Conservation (phyloP, 1,284 basidiomycete genomes). For the Peniophora sp. region DNA sequence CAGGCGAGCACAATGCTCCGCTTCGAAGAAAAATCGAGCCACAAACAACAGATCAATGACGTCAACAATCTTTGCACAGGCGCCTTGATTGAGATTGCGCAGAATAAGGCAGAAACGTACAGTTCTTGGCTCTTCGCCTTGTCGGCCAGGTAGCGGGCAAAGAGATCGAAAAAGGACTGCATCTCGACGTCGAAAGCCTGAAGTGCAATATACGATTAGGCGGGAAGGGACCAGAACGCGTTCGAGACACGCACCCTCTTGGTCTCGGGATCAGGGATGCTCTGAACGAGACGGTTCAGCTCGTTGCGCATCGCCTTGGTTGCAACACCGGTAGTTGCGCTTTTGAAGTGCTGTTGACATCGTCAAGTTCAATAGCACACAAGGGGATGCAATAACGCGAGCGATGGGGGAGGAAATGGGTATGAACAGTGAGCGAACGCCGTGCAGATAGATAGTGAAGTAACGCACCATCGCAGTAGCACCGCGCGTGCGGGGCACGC, state of each 20-base stretch:
- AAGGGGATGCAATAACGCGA: not conserved
- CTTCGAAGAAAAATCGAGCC: no score
- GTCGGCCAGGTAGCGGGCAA: conserved; percentile 91
- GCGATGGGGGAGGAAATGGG: not conserved
- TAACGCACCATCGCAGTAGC: conserved; percentile 30
- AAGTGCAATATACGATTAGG: not conserved
- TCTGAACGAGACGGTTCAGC: conserved; percentile 82
- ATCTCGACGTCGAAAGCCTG: conserved; percentile 93
- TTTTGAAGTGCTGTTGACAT: conserved; percentile 69
- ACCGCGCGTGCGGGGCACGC: conserved; percentile 24
- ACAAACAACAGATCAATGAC: no score
- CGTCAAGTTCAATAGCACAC: not conserved
- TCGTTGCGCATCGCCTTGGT: conserved; percentile 97
- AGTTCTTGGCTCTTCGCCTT: conserved; percentile 89
- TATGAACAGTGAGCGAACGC: conserved; percentile 1
- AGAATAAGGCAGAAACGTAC: conserved; percentile 39
- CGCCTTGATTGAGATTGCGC: not conserved
- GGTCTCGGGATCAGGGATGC: conserved; percentile 64
- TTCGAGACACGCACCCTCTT: conserved; percentile 56
- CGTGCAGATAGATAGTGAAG: conserved; percentile 3
- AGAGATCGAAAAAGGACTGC: conserved; percentile 95
- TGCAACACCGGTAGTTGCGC: conserved; percentile 90
- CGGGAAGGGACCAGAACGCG: conserved; percentile 5
- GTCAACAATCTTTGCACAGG: no score
- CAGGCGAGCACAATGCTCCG: no score